A percentile compares a stretch with the other conserved stretches of the same genome.
These are phyloP conservation scores for Colletotrichum horii DNA, from an alignment of 2,329 filamentous ascomycete species.

Conservation along the genomic window DNA sequence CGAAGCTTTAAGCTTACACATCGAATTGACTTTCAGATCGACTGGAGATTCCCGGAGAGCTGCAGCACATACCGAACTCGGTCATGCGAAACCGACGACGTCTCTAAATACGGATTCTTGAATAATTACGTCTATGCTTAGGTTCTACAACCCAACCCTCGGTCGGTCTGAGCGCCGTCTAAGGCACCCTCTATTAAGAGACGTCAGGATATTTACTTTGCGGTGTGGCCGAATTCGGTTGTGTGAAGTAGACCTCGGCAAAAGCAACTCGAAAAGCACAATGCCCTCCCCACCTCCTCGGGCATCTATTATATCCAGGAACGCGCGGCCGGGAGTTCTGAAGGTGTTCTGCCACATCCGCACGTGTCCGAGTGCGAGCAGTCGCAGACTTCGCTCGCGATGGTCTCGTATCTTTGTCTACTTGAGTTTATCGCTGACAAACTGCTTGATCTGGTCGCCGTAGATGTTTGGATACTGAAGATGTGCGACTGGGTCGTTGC, in stretches of 20 bases:
- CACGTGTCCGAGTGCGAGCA: neutral
- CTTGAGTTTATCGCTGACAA: conserved; percentile 10
- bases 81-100: neutral
- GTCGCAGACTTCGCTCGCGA: neutral
- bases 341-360: neutral
- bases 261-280: neutral
- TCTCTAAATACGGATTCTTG: neutral
- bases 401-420: neutral
- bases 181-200: neutral
- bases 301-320: neutral
- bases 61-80: neutral
- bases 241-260: neutral
- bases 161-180: neutral
- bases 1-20: neutral
- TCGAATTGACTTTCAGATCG: neutral
- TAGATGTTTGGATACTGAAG: conserved; percentile 27
- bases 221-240: neutral
- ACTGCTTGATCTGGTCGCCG: conserved; percentile 19
- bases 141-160: neutral
- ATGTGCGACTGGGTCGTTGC: conserved; percentile 57
- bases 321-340: neutral
- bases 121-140: neutral
- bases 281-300: neutral
- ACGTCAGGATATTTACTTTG: neutral
- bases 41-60: neutral